Evolutionary conservation across 2,329 filamentous ascomycete species (phyloP).

Genomic region (Geosmithia putterillii): DNA sequence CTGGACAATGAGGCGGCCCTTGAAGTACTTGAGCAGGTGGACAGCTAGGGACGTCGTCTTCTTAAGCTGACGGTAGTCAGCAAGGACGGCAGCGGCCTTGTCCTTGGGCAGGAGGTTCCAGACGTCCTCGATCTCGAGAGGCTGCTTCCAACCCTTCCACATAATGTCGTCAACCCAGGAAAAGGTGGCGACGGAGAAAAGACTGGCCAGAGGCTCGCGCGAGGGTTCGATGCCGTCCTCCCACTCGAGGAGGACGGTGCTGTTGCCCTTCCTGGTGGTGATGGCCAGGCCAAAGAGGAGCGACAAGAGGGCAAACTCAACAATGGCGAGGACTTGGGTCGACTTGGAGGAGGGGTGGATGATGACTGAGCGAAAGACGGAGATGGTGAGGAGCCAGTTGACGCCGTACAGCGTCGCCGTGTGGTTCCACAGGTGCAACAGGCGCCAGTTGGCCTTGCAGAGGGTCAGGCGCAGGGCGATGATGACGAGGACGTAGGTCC

Average conservation of each 20-base stretch:
- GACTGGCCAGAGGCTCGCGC: conserved; percentile 72
- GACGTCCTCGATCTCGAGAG: conserved; percentile 71
- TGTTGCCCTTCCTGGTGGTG: conserved; percentile 84
- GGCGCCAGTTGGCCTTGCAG: conserved; percentile 49
- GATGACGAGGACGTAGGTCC: conserved; percentile 71
- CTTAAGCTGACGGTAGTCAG: conserved; percentile 74
- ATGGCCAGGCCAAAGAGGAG: conserved; percentile 66
- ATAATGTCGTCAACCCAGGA: conserved; percentile 85
- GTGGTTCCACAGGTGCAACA: conserved; percentile 82
- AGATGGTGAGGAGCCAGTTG: conserved; percentile 66
- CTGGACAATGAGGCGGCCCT: conserved; percentile 61
- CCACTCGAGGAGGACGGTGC: conserved; percentile 75
- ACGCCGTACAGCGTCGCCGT: conserved; percentile 72
- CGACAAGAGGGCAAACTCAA: conserved; percentile 63
- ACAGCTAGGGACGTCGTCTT: conserved; percentile 68
- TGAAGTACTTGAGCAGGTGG: conserved; percentile 80
- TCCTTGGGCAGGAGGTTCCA: conserved; percentile 87
- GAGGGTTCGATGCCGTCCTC: conserved; percentile 82
- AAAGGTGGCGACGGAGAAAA: conserved; percentile 81
- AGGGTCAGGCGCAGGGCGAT: conserved; percentile 59
- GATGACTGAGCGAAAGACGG: conserved; percentile 75
- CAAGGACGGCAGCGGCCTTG: conserved; percentile 70
- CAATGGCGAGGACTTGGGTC: conserved; percentile 52
- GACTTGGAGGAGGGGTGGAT: conserved; percentile 59
- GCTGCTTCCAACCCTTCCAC: conserved; percentile 75